Percentiles rank a stretch among this genome's conserved stretches.
These are phyloP conservation scores for Sugiyamaella xylanicola DNA, from an alignment of 1,139 yeast genomes.

Conservation along the genomic window DNA sequence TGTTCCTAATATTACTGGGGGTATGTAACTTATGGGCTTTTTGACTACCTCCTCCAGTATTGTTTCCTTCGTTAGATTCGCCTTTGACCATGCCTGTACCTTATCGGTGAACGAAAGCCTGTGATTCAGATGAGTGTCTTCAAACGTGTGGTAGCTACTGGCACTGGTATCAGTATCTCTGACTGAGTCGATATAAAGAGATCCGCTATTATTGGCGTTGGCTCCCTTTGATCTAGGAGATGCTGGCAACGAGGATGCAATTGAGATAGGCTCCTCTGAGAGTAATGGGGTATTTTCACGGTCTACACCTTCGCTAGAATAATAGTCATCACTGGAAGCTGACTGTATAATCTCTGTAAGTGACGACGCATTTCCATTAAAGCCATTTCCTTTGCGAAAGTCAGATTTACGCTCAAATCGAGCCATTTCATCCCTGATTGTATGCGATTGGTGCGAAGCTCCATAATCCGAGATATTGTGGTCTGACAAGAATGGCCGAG, in stretches of 20 bases:
- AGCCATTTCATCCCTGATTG: constrained; percentile 22
- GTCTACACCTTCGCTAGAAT: neutral
- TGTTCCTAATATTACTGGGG: constrained; percentile 83
- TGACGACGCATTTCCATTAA: constrained; percentile 12
- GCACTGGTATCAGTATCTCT: neutral
- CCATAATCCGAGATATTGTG: neutral
- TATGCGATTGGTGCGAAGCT: neutral
- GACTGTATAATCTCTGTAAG: constrained; percentile 15
- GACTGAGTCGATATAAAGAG: neutral
- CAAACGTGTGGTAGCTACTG: constrained; percentile 15
- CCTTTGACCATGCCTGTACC: constrained; percentile 16
- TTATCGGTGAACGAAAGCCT: constrained; percentile 1
- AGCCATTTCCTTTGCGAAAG: neutral
- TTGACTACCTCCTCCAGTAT: constrained; percentile 13
- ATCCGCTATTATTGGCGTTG: neutral
- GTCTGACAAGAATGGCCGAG: constrained; percentile 15
- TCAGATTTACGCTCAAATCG: constrained; percentile 18
- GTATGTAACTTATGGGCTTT: constrained; percentile 56
- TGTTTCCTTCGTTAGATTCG: constrained; percentile 14
- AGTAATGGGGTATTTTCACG: constrained; percentile 18
- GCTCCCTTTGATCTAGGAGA: neutral
- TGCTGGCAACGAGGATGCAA: neutral
- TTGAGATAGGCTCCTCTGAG: neutral
- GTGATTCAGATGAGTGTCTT: constrained; percentile 3
- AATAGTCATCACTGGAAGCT: constrained; percentile 4